Conservation (phyloP, 441 rosid genomes). For the Erodium moschatum region DNA sequence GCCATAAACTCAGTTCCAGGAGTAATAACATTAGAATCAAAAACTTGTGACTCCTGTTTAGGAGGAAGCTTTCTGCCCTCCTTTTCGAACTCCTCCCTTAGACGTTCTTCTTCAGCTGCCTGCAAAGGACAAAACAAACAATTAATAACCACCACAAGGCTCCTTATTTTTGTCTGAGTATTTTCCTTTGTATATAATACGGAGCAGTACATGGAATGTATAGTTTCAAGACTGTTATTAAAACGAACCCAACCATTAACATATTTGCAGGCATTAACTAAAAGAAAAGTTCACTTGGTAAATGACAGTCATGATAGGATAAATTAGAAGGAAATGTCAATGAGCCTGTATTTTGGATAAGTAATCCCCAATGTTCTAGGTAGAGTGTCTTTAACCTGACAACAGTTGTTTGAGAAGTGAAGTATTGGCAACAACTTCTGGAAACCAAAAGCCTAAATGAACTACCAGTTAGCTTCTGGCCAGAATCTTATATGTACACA, state of each 20-base stretch:
- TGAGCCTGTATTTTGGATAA: neutral
- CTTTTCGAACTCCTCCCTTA: constrained; percentile 68
- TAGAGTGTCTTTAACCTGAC: neutral
- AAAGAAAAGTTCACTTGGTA: neutral
- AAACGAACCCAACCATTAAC: neutral
- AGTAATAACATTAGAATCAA: constrained; percentile 82
- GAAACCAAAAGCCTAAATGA: neutral
- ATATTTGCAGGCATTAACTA: neutral
- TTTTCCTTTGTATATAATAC: neutral
- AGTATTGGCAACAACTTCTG: neutral
- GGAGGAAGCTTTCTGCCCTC: constrained; percentile 82
- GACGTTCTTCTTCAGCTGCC: constrained; percentile 79
- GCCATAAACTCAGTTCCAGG: constrained; percentile 89
- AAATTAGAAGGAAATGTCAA: no score
- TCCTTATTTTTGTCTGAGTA: neutral
- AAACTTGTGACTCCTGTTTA: constrained; percentile 46
- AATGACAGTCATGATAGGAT: neutral
- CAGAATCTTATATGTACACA: neutral
- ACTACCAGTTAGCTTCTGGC: neutral
- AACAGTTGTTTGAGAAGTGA: neutral
- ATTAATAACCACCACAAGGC: constrained; percentile 6
- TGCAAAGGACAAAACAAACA: constrained; percentile 23
- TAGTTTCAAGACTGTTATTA: neutral
- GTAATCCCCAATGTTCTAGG: neutral
- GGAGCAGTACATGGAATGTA: neutral